Evolutionary conservation across 1,284 basidiomycete genomes (phyloP).

Genomic region (Phellopilus nigrolimitatus): DNA sequence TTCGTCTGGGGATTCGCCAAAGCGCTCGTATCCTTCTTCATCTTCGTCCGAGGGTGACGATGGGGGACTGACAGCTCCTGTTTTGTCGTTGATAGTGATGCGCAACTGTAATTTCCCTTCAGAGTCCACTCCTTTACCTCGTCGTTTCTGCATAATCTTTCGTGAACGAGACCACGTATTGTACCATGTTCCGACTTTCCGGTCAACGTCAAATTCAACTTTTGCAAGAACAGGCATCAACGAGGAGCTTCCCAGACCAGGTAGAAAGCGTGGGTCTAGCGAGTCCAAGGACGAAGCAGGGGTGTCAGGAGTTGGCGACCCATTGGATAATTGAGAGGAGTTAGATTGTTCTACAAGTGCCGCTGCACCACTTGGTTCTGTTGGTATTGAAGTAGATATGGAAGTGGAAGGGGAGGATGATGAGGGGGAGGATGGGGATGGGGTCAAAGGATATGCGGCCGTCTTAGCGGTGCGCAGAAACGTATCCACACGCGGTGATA

Average conservation of each 20-base stretch:
- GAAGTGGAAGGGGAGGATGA: slow-evolving; percentile 29
- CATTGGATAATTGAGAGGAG: slow-evolving; percentile 18
- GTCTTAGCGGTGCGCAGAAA: slow-evolving; percentile 23
- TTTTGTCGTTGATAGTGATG: slow-evolving; percentile 18
- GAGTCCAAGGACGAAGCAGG: slow-evolving; percentile 43
- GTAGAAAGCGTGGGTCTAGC: slow-evolving; percentile 52
- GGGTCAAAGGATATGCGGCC: slow-evolving; percentile 36
- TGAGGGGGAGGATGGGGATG: too few relatives aligned
- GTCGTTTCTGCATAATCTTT: slow-evolving; percentile 26
- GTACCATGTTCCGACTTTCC: slow-evolving; percentile 67
- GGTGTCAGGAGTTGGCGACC: slow-evolving; percentile 49
- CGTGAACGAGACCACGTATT: slow-evolving; percentile 70
- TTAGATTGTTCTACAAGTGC: slow-evolving; percentile 7
- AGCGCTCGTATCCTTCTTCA: slow-evolving; percentile 31
- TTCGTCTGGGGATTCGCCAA: slow-evolving; percentile 32
- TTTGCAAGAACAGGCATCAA: slow-evolving; percentile 80
- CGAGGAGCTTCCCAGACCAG: slow-evolving; percentile 56
- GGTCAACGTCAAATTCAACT: slow-evolving; percentile 84
- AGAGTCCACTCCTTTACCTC: slow-evolving; percentile 24
- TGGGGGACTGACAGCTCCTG: slow-evolving; percentile 8
- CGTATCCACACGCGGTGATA: slow-evolving; percentile 30
- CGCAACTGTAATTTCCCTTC: slow-evolving; percentile 21
- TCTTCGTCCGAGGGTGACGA: slow-evolving; percentile 15
- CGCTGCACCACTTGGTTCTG: not conserved
- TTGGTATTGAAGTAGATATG: not conserved